Evolutionary conservation across 2,329 filamentous ascomycete species (phyloP), one percentile per base, ranked within the genome.

Genomic region (Penicillium sp.): DNA sequence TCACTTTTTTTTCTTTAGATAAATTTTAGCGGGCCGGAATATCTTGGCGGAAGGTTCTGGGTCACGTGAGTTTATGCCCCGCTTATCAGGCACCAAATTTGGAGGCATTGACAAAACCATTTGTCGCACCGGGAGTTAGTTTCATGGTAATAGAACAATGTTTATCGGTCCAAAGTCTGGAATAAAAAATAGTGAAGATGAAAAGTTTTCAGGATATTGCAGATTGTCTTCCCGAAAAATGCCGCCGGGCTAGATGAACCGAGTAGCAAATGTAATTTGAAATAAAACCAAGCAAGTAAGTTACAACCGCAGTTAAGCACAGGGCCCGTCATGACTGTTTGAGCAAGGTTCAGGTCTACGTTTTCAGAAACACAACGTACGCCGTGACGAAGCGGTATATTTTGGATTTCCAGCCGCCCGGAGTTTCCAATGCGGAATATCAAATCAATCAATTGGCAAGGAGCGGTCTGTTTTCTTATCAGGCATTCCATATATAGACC

Each of bases 21-120:
- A 63, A 64, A 61, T 59, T 66, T 67, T 61, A 58, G 58, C 61
- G 61, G 57, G 54, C 56, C 58, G 60, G 58, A 64, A 61, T 58
- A 62, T 66, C 59, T 62, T 65, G 42, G 47, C 55, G 50, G 54
- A 46, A 28, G 38, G 27, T 25, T 13, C 5, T 31, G 4, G 38
- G 38, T 60, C 57, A 60, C 53, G 53, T 60, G 57, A 5, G 36
- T 46, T 28, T 1, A 0, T 48, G 50, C 56, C 57, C 40, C 25
- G 1, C 11, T 5, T 9, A 31, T 53, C 30, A 53, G 57, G 59
- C 51, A 13, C 13, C n/a, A 22, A 1, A 5, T 44, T 4, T 0
- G 6, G 27, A 22, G 20, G 6, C 14, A n/a, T 24, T 10, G 43
- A 35, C 22, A 46, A 38, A 39, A 8, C 14, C 22, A 46, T 44